Evolutionary conservation across 495 filamentous ascomycete genomes (phyloP).

Genomic region (Aspergillus kassunensis): DNA sequence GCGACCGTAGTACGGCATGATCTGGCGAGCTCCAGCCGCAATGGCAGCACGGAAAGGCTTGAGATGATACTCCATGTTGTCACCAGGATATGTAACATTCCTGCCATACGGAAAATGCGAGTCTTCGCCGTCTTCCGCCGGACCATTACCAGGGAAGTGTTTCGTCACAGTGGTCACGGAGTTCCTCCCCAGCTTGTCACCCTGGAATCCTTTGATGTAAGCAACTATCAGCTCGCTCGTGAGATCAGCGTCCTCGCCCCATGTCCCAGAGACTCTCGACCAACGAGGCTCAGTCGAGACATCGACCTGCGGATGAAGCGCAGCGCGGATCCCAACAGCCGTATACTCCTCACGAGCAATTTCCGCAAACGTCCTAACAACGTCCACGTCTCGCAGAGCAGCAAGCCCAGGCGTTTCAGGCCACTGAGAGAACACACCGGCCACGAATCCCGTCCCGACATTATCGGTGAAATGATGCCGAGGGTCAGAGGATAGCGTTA

Average conservation of each 20-base stretch:
- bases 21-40: slow-evolving; percentile 27
- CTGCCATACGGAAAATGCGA: slow-evolving; percentile 35
- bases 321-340: slow-evolving; percentile 8
- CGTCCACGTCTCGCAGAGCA: background rate
- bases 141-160: slow-evolving; percentile 36
- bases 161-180: slow-evolving; percentile 32
- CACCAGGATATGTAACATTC: slow-evolving; percentile 31
- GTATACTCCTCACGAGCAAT: background rate
- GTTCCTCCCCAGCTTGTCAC: slow-evolving; percentile 11
- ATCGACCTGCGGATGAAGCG: slow-evolving; percentile 36
- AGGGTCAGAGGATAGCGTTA: slow-evolving; percentile 3
- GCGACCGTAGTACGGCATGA: slow-evolving; percentile 33
- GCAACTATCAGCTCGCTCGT: slow-evolving; percentile 9
- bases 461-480: slow-evolving; percentile 4
- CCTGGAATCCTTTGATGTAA: slow-evolving; percentile 15
- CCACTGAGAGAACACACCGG: slow-evolving; percentile 1
- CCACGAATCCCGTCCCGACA: slow-evolving; percentile 1
- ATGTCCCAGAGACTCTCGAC: slow-evolving; percentile 24
- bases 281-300: slow-evolving; percentile 33
- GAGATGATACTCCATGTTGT: slow-evolving; percentile 31
- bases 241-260: slow-evolving; percentile 29
- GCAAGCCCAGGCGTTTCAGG: background rate
- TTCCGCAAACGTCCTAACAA: background rate
- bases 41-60: slow-evolving; percentile 13
- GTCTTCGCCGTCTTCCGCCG: slow-evolving; percentile 34